Percentiles rank a stretch among this genome's conserved stretches.
These are phyloP conservation scores for Ogataea nakhonphanomensis DNA, from an alignment of 805 yeast species.

Conservation along the genomic window DNA sequence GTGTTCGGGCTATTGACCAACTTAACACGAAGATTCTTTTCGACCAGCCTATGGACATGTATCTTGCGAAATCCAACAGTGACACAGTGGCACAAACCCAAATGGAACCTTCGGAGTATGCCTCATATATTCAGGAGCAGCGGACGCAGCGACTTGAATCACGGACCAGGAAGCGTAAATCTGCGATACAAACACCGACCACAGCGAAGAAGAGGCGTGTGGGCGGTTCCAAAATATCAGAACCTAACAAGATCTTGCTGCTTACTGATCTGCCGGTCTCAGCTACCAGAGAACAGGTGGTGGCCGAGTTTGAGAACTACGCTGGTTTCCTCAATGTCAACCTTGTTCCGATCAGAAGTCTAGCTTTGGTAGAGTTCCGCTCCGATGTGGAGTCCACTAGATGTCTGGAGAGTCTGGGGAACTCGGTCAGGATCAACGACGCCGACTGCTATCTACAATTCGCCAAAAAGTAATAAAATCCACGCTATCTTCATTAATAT, in stretches of 20 bases:
- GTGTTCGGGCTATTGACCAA: slow-evolving; percentile 43
- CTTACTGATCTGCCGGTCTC: slow-evolving; percentile 59
- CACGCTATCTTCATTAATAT: slow-evolving; percentile 29
- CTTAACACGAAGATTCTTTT: slow-evolving; percentile 41
- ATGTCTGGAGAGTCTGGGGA: slow-evolving; percentile 25
- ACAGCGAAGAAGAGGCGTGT: slow-evolving; percentile 13
- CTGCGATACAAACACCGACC: slow-evolving; percentile 17
- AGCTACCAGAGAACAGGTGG: slow-evolving; percentile 39
- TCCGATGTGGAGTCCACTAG: slow-evolving; percentile 45
- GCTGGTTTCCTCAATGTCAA: slow-evolving; percentile 68
- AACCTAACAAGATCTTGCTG: slow-evolving; percentile 69
- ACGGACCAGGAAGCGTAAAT: slow-evolving; percentile 21
- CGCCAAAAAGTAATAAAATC: slow-evolving; percentile 25
- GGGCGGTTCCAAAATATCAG: slow-evolving; percentile 26
- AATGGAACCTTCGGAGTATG: slow-evolving; percentile 13
- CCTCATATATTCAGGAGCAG: slow-evolving; percentile 21
- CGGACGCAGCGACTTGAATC: slow-evolving; percentile 22
- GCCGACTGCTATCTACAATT: slow-evolving; percentile 27
- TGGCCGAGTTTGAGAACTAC: slow-evolving; percentile 42
- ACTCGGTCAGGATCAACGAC: slow-evolving; percentile 16
- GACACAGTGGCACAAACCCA: slow-evolving; percentile 32
- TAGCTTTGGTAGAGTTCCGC: slow-evolving; percentile 81
- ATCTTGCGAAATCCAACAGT: slow-evolving; percentile 42
- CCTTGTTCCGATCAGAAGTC: slow-evolving; percentile 58
- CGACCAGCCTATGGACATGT: slow-evolving; percentile 46